phyloP scores from a whole-genome alignment of 495 filamentous ascomycete genomes.

The Penicillium desertorum region DNA sequence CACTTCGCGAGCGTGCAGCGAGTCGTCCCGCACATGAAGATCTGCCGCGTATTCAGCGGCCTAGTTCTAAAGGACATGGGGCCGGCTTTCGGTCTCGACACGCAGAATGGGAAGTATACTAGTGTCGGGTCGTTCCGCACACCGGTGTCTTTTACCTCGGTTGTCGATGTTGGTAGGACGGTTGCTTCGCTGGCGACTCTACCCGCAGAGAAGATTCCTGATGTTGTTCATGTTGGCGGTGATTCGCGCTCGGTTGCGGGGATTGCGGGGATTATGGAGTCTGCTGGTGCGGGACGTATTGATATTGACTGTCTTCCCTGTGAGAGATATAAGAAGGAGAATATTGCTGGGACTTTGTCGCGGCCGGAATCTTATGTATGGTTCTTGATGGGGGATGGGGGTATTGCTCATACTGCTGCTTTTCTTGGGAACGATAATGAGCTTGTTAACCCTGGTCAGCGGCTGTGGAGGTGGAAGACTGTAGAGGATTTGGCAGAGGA shows the following conservation, averaged over 20 bases:
- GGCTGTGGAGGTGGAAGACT: slow-evolving; percentile 25
- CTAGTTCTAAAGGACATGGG: slow-evolving; percentile 32
- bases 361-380: slow-evolving; percentile 26
- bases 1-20: slow-evolving; percentile 18
- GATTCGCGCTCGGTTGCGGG: slow-evolving; percentile 25
- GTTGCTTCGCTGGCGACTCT: slow-evolving; percentile 23
- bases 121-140: slow-evolving; percentile 18
- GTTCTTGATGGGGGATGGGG: slow-evolving; percentile 29
- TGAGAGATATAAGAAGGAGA: slow-evolving; percentile 12
- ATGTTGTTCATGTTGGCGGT: slow-evolving; percentile 23
- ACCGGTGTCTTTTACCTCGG: slow-evolving; percentile 26
- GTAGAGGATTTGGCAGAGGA: slow-evolving; percentile 22
- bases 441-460: slow-evolving; percentile 10
- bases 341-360: slow-evolving; percentile 8
- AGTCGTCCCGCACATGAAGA: slow-evolving; percentile 17
- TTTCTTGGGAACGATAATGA: slow-evolving; percentile 22
- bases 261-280: slow-evolving; percentile 25
- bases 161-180: slow-evolving; percentile 21
- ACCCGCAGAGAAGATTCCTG: slow-evolving; percentile 16
- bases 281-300: slow-evolving; percentile 22
- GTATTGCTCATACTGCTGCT: slow-evolving; percentile 23
- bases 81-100: slow-evolving; percentile 33
- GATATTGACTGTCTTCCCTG: slow-evolving; percentile 18
- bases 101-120: slow-evolving; percentile 23
- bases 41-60: slow-evolving; percentile 31